Evolutionary conservation across 345 rosid species (phyloP), one percentile per base, ranked within the genome.

Genomic region (Capsella bursapastoris): DNA sequence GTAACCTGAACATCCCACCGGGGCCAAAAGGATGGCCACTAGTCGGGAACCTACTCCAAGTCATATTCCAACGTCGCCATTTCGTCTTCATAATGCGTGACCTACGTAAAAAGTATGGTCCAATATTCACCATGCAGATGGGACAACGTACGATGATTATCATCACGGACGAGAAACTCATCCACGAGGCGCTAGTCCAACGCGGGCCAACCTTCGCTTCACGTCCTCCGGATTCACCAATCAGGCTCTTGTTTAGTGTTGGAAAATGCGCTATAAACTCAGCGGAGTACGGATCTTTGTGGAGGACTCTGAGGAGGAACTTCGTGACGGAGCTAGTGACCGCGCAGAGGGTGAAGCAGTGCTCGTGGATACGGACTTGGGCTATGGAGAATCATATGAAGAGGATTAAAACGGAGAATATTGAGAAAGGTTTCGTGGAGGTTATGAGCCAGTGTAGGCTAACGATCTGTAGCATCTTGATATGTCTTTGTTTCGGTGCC

Each of bases 181-280:
- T 95, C 78, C 99, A 95, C 56, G 97, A 94, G 80, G 99, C 96
- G 32, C 78, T 94, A 8, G 84, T 94, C 55, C 86, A 84, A 62
- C 81, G 87, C 5, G 97, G 97, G 0, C 71, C 97, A 0, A 67
- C 77, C 1, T 90, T 94, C 53, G 97, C 93, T 12, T 86, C 87
- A 50, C 79, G 99, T 8, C 99, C 99, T 0, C 83, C 90, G 0
- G 97, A 94, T 75, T 94, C 97, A 0, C 97, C 96, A 1, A 90
- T 91, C 80, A 86, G 97, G 9, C 82, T 87, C 9, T 67, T 94
- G 49, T 94, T 94, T 83, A 92, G 97, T 7, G 86, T 94, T 15
- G 96, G 97, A 12, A 94, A 92, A 60, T 92, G 97, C 56, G 96
- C 97, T 58, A 84, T 95, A 68, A 90, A 92, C 86, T 95, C 97